phyloP scores from a whole-genome alignment of 257 asterid genomes.

The Petunia secreta region DNA sequence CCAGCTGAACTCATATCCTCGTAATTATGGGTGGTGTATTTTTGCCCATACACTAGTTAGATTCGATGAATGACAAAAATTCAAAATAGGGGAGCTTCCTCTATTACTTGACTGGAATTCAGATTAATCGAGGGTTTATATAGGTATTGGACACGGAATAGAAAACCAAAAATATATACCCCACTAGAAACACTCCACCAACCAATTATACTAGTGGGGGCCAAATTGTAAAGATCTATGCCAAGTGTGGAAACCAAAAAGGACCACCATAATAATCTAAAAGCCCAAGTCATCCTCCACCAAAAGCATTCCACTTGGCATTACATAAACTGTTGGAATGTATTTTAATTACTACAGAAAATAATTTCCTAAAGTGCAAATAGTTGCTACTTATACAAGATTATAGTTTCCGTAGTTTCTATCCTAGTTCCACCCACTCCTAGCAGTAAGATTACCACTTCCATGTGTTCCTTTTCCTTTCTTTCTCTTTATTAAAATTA shows the following conservation, averaged over 20 bases:
- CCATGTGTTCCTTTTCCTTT: too few relatives aligned
- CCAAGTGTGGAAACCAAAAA: background rate
- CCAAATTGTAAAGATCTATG: background rate
- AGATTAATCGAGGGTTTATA: too few relatives aligned
- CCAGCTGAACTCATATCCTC: too few relatives aligned
- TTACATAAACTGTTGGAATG: background rate
- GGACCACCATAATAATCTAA: background rate
- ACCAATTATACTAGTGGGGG: conserved; percentile 8
- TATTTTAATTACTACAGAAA: background rate
- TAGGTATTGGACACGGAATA: too few relatives aligned
- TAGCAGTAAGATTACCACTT: background rate
- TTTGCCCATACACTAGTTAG: too few relatives aligned
- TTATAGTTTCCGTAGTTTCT: background rate
- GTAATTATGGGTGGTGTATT: too few relatives aligned
- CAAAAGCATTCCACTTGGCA: background rate
- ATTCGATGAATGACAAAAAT: too few relatives aligned
- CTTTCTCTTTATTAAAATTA: too few relatives aligned
- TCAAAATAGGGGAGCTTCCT: too few relatives aligned
- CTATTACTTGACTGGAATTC: too few relatives aligned
- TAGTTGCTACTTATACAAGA: background rate
- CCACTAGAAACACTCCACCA: background rate
- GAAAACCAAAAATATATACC: too few relatives aligned
- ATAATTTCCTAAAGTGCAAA: too few relatives aligned
- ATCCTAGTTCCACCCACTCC: background rate
- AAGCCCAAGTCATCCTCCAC: background rate